phyloP scores from a whole-genome alignment of 2,329 filamentous ascomycete genomes.

The Aspergillus viridinutans region DNA sequence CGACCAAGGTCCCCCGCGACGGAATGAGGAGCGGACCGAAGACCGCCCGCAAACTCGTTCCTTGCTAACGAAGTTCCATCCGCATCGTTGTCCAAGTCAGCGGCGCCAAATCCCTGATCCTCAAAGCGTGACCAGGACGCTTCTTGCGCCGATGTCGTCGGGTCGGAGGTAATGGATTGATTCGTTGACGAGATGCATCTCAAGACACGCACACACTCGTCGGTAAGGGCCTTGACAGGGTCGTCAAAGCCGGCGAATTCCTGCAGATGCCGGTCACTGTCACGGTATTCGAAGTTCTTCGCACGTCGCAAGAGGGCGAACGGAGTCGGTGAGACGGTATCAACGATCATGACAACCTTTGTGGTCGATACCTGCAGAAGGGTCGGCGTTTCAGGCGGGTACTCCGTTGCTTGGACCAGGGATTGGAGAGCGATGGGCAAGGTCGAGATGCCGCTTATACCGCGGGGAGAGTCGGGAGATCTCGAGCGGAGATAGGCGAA shows the following conservation, averaged over 20 bases:
- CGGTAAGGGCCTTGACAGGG: slow-evolving; percentile 79
- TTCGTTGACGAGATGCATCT: slow-evolving; percentile 84
- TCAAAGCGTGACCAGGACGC: slow-evolving; percentile 97
- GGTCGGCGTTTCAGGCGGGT: slow-evolving; percentile 74
- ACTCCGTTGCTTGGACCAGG: slow-evolving; percentile 86
- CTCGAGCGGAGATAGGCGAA: slow-evolving; percentile 93
- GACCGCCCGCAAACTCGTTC: slow-evolving; percentile 43
- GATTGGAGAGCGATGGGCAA: slow-evolving; percentile 89
- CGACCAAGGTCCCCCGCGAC: slow-evolving; percentile 64
- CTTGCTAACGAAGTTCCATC: slow-evolving; percentile 27
- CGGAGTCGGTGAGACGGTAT: slow-evolving; percentile 88
- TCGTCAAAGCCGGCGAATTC: slow-evolving; percentile 87
- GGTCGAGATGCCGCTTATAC: slow-evolving; percentile 72
- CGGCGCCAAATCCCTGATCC: slow-evolving; percentile 84
- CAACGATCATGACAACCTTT: slow-evolving; percentile 94
- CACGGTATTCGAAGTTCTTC: slow-evolving; percentile 92
- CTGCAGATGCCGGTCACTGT: slow-evolving; percentile 78
- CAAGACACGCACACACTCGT: slow-evolving; percentile 89
- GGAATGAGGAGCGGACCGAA: slow-evolving; percentile 65
- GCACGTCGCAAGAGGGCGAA: slow-evolving; percentile 86
- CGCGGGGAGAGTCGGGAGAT: slow-evolving; percentile 67
- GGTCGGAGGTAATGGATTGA: slow-evolving; percentile 70
- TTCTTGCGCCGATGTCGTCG: slow-evolving; percentile 70
- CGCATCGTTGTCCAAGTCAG: slow-evolving; percentile 60
- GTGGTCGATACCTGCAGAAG: slow-evolving; percentile 77